A percentile compares a stretch with the other conserved stretches of the same genome.
Evolutionary conservation across 495 filamentous ascomycete species (phyloP).

Genomic region (Jackrogersella minutella): DNA sequence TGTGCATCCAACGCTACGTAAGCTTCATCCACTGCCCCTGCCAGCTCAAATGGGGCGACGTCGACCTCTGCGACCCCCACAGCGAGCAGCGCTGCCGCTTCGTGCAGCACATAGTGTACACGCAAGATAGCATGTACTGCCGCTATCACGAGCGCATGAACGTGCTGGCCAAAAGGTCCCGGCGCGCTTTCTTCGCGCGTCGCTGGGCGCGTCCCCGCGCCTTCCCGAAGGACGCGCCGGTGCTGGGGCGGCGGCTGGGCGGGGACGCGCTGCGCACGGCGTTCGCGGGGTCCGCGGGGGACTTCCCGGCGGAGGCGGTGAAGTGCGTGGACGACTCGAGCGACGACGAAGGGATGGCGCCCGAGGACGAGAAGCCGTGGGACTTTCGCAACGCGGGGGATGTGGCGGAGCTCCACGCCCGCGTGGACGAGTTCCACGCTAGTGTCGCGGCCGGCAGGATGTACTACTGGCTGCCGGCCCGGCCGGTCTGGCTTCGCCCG

Average conservation of each 20-base stretch:
- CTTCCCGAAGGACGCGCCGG: background rate
- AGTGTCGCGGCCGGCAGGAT: too few relatives aligned
- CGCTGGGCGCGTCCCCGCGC: background rate
- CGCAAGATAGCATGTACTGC: background rate
- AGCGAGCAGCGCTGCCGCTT: background rate
- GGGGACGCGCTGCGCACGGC: background rate
- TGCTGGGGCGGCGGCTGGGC: slow-evolving; percentile 5
- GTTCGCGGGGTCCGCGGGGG: background rate
- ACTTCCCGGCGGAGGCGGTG: background rate
- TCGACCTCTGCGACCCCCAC: background rate
- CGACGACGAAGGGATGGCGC: background rate
- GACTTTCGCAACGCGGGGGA: too few relatives aligned
- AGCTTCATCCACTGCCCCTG: background rate
- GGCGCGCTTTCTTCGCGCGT: background rate
- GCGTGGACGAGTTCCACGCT: too few relatives aligned
- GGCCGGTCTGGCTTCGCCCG: too few relatives aligned
- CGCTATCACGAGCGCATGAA: background rate
- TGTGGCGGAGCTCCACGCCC: too few relatives aligned
- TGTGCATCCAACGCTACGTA: background rate
- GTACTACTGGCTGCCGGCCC: too few relatives aligned
- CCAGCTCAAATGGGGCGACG: background rate
- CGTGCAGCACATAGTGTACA: background rate
- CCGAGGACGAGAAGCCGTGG: too few relatives aligned
- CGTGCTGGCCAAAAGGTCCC: background rate
- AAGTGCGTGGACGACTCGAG: background rate